Base-by-base conservation (phyloP, 257 asterid genomes). In the Orobanche coerulescens region DNA sequence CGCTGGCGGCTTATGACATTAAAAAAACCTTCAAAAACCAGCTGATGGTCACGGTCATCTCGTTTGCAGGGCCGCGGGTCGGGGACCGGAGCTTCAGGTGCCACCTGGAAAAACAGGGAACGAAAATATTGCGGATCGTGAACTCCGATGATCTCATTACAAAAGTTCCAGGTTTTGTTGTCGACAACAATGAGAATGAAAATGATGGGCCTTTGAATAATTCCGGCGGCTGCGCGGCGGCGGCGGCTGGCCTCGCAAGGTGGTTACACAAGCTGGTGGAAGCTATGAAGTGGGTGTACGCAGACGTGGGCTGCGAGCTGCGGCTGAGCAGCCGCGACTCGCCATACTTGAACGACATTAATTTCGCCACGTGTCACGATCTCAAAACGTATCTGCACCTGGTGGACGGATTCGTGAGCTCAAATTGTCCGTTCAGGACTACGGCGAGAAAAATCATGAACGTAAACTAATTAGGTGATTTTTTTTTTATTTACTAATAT, bases 21-120 rank as follows among this genome's bases (percentile, higher is more conserved):
- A 92, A 82, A 11, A 68, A 72, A 18, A 74, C 81, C 0, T 84
- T 92, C 67, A 26, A 42, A 0, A 53, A 71, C 47, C 67, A 82
- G 14, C 87, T 82, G 2, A 53, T 75, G 4, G 98, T 92, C 7
- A 78, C 98, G 1, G 98, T 92, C 11, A 71, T 92, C 23, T 92
- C 98, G 0, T 88, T 92, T 66, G 98, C 95, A 0, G 97, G 98
- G 11, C 98, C 98, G 0, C 73, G 95, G 1, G 98, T 92, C 4
- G 98, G 98, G 1, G 84, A 92, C 78, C 73, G 72, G 58, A 82
- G 86, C 63, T 89, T 89, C 73, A 43, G 98, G 34, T 40, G 70
- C 43, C 71, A 62, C 50, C 71, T 92, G 39, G 98, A 92, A 52
- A 69, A 69, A 36, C 86, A 78, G 42, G 98, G 95, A 4, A 78